These are phyloP conservation scores for Picochlorum costavermella DNA, from an alignment of 139 green algal species.

Conservation along the genomic window DNA sequence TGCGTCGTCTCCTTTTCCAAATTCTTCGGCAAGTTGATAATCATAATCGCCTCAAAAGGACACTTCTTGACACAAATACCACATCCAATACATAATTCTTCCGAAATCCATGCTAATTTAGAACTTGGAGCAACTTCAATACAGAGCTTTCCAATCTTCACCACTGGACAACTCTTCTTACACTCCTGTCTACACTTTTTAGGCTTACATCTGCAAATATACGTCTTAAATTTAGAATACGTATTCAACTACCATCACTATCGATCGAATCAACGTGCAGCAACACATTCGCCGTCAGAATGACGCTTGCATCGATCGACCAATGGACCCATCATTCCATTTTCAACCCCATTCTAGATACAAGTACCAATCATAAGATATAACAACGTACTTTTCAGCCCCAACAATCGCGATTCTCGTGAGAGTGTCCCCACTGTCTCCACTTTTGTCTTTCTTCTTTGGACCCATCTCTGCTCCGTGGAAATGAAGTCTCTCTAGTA, in stretches of 20 bases:
- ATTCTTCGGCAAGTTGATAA: conserved; percentile 99
- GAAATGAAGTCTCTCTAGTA: background rate
- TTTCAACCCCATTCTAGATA: no score
- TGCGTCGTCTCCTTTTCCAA: conserved; percentile 95
- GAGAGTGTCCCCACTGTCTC: conserved; percentile 64
- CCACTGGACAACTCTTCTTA: conserved; percentile 97
- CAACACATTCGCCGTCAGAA: background rate
- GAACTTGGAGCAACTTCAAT: conserved; percentile 81
- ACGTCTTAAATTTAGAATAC: background rate
- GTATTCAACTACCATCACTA: background rate
- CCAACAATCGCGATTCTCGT: conserved; percentile 97
- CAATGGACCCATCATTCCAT: no score
- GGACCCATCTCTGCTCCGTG: conserved; percentile 50
- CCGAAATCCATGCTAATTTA: conserved; percentile 92
- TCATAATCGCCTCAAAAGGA: conserved; percentile 97
- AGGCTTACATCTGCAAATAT: conserved; percentile 76
- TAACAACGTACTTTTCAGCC: conserved; percentile 59
- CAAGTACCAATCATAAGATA: background rate
- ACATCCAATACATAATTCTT: conserved; percentile 99
- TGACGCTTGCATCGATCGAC: background rate
- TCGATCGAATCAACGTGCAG: background rate
- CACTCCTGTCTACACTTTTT: conserved; percentile 99
- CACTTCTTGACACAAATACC: conserved; percentile 99
- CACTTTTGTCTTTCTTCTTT: conserved; percentile 66
- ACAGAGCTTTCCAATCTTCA: conserved; percentile 96